Evolutionary conservation across 2,329 filamentous ascomycete genomes (phyloP).

Genomic region (Xenoacremonium recifei): DNA sequence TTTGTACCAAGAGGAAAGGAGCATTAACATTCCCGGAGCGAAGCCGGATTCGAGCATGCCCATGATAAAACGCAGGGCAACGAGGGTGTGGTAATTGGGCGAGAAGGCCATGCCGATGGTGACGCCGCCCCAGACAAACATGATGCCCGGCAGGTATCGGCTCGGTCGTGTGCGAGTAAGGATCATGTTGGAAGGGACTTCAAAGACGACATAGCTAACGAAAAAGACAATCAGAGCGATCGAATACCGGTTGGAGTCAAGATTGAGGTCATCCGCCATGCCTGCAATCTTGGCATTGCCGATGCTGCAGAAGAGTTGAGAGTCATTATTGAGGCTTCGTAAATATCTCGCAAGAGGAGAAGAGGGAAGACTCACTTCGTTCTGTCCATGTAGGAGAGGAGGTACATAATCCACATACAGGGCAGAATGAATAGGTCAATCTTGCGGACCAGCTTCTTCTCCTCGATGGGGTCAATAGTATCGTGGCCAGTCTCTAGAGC

Average conservation of each 20-base stretch:
- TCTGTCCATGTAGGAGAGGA: conserved; percentile 25
- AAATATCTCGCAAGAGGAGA: not conserved
- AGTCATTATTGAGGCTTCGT: not conserved
- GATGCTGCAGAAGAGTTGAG: conserved; percentile 5
- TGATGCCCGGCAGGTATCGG: conserved; percentile 48
- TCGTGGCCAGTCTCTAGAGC: too few species aligned
- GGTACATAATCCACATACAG: conserved; percentile 47
- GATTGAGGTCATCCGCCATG: conserved; percentile 20
- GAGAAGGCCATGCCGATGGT: conserved; percentile 29
- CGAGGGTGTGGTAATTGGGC: conserved; percentile 23
- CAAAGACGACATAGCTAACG: conserved; percentile 50
- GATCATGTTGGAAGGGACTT: conserved; percentile 54
- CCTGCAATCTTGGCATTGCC: conserved; percentile 26
- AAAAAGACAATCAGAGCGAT: conserved; percentile 36
- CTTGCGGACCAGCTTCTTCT: conserved; percentile 34
- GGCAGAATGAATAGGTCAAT: conserved; percentile 42
- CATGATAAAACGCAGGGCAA: conserved; percentile 43
- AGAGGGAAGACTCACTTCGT: conserved; percentile 12
- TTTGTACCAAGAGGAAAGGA: conserved; percentile 67
- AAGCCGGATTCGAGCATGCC: conserved; percentile 60
- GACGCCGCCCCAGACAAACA: conserved; percentile 42
- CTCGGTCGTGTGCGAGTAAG: conserved; percentile 47
- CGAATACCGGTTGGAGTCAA: conserved; percentile 55
- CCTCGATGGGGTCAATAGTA: too few species aligned
- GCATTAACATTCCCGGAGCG: conserved; percentile 57